Conservation (phyloP, 768 basidiomycete species). For the Lenzites betulinus region DNA sequence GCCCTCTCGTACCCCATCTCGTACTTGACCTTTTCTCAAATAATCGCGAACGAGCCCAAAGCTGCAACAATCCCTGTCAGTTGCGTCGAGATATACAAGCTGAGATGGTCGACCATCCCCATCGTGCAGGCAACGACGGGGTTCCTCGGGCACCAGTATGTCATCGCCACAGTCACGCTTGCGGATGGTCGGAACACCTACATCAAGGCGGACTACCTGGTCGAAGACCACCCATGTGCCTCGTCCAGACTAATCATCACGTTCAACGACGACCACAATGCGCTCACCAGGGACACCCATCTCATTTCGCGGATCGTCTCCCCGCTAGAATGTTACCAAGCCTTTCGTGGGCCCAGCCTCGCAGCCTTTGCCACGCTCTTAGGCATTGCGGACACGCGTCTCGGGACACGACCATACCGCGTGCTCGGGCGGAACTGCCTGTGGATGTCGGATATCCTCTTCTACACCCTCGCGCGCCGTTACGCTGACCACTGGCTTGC, state of each 20-base stretch:
- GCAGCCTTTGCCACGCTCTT: conserved; percentile 6
- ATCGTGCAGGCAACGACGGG: background rate
- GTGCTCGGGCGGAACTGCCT: conserved; percentile 13
- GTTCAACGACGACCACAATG: conserved; percentile 1
- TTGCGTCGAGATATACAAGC: conserved; percentile 4
- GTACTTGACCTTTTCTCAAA: too few species aligned
- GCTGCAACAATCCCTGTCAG: background rate
- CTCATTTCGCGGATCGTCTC: background rate
- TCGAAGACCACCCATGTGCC: background rate
- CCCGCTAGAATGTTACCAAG: background rate
- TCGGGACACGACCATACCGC: background rate
- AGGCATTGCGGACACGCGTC: background rate
- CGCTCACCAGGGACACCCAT: background rate
- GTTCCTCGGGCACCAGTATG: conserved; percentile 6
- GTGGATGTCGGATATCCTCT: conserved; percentile 13
- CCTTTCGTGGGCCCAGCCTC: background rate
- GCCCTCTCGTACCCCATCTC: too few species aligned
- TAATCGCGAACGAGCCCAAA: background rate
- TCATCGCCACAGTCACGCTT: conserved; percentile 2
- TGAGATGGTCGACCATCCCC: background rate
- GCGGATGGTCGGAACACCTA: background rate
- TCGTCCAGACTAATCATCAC: background rate
- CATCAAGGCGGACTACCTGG: background rate
- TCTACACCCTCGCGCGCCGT: conserved; percentile 10
- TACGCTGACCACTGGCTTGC: conserved; percentile 2